Base-by-base conservation (phyloP, 2,329 filamentous ascomycete genomes). In the Ilyonectria robusta region DNA sequence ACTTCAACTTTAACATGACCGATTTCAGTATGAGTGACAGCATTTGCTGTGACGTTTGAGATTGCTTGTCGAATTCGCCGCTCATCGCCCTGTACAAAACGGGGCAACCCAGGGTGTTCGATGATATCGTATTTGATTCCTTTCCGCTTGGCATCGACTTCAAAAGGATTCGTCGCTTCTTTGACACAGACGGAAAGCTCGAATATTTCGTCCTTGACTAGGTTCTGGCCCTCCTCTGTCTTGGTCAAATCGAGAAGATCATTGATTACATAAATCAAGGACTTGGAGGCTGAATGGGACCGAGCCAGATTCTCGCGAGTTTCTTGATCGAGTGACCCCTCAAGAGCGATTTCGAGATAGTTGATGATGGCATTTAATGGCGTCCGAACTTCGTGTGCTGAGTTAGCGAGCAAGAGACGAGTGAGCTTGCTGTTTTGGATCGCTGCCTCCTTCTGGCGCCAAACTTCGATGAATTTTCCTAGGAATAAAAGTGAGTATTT, bases 321-420 rank as follows among this genome's bases (percentile, higher is more conserved):
- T 76, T 97, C 94, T 17, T 89, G 84, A 70, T 97, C 94, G 3
- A 97, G 83, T 0, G 85, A 83, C 0, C 94, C 94, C 80, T 97
- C 94, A 1, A 97, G 82, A 0, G 94, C 94, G 70, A 97, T 97
- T 73, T 97, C 94, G 1, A 97, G 87, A 72, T 97, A 97, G 74
- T 97, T 97, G 80, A 97, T 97, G 75, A 97, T 97, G 17, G 94
- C 94, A 75, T 97, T 97, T 2, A 97, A 82, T 0, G 94, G 94
- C 0, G 94, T 97, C 56, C 95, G 91, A 9, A 97, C 94, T 82
- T 97, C 94, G 70, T 97, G 95, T 0, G 94, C 94, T 0, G 94
- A 97, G 71, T 97, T 97, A 5, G 94, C 93, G 23, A 97, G 84
- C 2, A 97, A 81, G 4, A 97, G 81, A 53, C 89, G 86, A 0